Evolutionary conservation across 1,284 basidiomycete species (phyloP).

Genomic region (Ustilago crameri): DNA sequence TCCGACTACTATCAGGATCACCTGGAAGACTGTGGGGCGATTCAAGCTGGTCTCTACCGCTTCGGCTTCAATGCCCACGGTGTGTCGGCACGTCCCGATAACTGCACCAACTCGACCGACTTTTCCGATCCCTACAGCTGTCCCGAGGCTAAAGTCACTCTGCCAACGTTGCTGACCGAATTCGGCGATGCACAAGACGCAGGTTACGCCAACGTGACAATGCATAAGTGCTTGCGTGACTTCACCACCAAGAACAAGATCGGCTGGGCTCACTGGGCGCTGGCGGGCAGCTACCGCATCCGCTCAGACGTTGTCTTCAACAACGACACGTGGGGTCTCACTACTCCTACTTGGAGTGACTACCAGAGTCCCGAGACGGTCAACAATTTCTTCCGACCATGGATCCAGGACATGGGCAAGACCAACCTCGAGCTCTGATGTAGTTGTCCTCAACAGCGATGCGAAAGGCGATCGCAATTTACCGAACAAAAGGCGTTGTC

Average conservation of each 20-base stretch:
- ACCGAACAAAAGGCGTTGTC: too few species aligned
- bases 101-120: conserved; percentile 20
- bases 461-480: too few species aligned
- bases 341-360: conserved; percentile 14
- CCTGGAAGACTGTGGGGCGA: conserved; percentile 29
- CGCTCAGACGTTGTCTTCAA: conserved; percentile 18
- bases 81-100: conserved; percentile 18
- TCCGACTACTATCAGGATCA: conserved; percentile 32
- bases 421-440: conserved; percentile 41
- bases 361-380: conserved; percentile 30
- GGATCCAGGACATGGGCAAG: conserved; percentile 39
- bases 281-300: conserved; percentile 40
- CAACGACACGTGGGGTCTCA: conserved; percentile 48
- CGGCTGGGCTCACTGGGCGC: conserved; percentile 42
- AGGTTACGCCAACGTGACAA: conserved; percentile 22
- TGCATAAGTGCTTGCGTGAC: conserved; percentile 47
- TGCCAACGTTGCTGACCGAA: conserved; percentile 34
- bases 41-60: conserved; percentile 30
- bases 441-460: neutral
- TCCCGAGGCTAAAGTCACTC: conserved; percentile 22
- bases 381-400: conserved; percentile 38
- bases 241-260: conserved; percentile 48
- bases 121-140: conserved; percentile 33
- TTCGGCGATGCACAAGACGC: conserved; percentile 38
- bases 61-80: conserved; percentile 48